A percentile compares a stretch with the other conserved stretches of the same genome.
These are phyloP conservation scores for Verruconis gallopava DNA, from an alignment of 2,329 filamentous ascomycete species.

Conservation along the genomic window DNA sequence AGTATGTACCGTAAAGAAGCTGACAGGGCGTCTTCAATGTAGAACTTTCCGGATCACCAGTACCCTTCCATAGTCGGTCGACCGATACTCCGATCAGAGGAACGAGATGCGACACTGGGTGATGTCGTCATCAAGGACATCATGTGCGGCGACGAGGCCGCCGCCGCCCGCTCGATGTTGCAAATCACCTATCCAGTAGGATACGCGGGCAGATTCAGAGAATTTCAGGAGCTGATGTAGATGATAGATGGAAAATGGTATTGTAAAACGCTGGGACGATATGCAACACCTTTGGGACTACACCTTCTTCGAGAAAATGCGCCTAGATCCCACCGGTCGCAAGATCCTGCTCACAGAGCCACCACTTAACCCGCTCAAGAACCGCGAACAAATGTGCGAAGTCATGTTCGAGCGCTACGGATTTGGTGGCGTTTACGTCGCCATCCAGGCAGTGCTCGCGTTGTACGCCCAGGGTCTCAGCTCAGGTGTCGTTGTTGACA, in stretches of 20 bases:
- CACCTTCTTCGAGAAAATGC: constrained; percentile 95
- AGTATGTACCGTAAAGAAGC: not conserved
- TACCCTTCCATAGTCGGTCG: constrained; percentile 97
- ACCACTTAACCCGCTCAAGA: constrained; percentile 93
- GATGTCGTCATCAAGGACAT: constrained; percentile 83
- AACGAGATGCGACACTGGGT: constrained; percentile 46
- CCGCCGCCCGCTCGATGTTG: constrained; percentile 88
- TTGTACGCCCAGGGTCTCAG: constrained; percentile 83
- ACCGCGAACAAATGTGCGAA: constrained; percentile 95
- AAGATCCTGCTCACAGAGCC: constrained; percentile 97
- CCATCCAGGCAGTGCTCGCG: constrained; percentile 91
- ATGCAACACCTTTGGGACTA: constrained; percentile 99
- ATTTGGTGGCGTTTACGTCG: constrained; percentile 94
- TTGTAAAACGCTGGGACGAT: constrained; percentile 98
- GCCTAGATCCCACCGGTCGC: constrained; percentile 75
- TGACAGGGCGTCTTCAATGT: constrained; percentile 11
- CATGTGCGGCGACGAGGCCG: constrained; percentile 98
- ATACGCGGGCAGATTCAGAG: too few relatives aligned
- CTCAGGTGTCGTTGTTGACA: constrained; percentile 94
- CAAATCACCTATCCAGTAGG: constrained; percentile 90
- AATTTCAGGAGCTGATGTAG: not conserved
- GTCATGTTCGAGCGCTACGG: constrained; percentile 98
- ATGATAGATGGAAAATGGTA: constrained; percentile 88
- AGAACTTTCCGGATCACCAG: constrained; percentile 99
- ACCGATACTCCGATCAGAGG: constrained; percentile 92